Evolutionary conservation across 495 filamentous ascomycete genomes (phyloP).

Genomic region (Talaromyces thailandensis): DNA sequence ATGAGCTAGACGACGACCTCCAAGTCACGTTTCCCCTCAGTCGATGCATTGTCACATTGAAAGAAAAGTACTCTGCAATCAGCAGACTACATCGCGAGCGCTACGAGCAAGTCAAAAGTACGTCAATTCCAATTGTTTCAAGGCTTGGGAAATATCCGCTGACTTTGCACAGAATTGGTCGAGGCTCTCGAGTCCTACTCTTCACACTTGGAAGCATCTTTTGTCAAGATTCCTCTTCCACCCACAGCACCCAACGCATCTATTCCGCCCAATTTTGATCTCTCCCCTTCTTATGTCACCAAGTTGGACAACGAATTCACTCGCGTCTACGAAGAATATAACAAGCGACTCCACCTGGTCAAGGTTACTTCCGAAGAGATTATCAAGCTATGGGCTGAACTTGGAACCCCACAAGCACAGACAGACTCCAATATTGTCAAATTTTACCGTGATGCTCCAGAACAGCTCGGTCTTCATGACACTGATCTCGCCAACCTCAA

Average conservation of each 20-base stretch:
- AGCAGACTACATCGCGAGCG: constrained; percentile 77
- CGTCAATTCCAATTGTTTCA: neutral
- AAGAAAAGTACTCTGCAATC: constrained; percentile 76
- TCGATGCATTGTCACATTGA: constrained; percentile 65
- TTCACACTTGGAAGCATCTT: constrained; percentile 80
- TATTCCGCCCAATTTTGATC: constrained; percentile 73
- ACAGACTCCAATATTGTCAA: constrained; percentile 84
- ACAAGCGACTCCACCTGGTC: constrained; percentile 66
- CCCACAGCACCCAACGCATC: constrained; percentile 66
- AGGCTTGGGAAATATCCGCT: constrained; percentile 17
- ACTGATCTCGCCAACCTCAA: constrained; percentile 69
- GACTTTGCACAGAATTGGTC: constrained; percentile 61
- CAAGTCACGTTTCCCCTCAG: constrained; percentile 72
- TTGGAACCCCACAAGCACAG: constrained; percentile 86
- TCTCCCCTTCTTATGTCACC: constrained; percentile 81
- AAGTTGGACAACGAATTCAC: constrained; percentile 85
- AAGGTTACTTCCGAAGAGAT: constrained; percentile 69
- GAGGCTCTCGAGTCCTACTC: constrained; percentile 92
- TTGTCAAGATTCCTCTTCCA: constrained; percentile 72
- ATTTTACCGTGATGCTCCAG: constrained; percentile 77
- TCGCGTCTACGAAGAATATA: constrained; percentile 91
- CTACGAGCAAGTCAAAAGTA: constrained; percentile 90
- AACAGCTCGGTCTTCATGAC: constrained; percentile 85
- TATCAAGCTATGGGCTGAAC: constrained; percentile 89
- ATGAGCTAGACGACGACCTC: constrained; percentile 54